Evolutionary conservation across 179 eudicot species (phyloP), one percentile per base, ranked within the genome.

Genomic region (Actinidia arguta): DNA sequence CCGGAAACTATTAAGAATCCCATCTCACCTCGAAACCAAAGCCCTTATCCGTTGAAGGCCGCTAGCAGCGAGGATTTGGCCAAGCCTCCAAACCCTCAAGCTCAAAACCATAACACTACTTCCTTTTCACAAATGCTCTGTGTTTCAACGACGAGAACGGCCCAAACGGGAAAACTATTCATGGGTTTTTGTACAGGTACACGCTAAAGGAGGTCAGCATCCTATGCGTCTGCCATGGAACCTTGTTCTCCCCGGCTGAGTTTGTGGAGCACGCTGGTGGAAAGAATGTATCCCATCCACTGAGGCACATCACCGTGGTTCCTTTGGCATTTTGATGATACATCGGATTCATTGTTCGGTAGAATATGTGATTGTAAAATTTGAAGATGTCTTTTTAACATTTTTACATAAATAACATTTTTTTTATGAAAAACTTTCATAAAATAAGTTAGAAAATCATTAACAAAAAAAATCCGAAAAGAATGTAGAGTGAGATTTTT

Each of bases 211-310:
- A 91, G 82, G 94, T 94, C 61, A 84, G 89, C 86, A 93, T 94
- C 2, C 80, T 93, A 3, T 94, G 98, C 36, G 93, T 87, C 47
- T 94, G 98, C 78, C 98, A 94, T 78, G 96, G 98, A 36, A 81
- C 76, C 47, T 89, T 91, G 6, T 91, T 94, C 79, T 81, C 96
- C 18, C 98, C 96, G 0, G 92, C 94, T 27, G 92, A 84, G 80
- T 94, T 94, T n/a, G 92, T 94, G 25, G 91, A 93, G 90, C 96
- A 94, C 80, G 98, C 96, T 0, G 98, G 98, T 25, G 93, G 96
- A 27, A 86, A 86, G 6, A 88, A 89, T 46, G 72, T 94, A 17
- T 76, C 88, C 31, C 86, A 93, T 73, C 98, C 98, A 47, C 83
- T 94, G 20, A 89, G 77, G 76, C 96, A 91, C 81, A 93, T 93